phyloP scores from a whole-genome alignment of 768 basidiomycete genomes.

The Hygrophorus russula region DNA sequence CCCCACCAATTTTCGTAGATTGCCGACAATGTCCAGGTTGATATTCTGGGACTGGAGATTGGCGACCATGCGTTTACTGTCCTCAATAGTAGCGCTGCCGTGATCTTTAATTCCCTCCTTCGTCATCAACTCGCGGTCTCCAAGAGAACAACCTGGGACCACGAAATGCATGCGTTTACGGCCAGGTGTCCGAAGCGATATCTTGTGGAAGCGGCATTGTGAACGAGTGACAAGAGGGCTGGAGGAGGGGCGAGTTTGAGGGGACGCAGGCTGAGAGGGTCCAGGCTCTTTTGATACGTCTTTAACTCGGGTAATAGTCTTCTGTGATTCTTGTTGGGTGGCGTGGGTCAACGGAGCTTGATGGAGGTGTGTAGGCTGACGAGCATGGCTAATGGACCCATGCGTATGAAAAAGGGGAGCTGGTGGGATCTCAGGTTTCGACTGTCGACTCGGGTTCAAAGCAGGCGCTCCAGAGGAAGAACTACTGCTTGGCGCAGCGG shows the following conservation, averaged over 20 bases:
- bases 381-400: slow-evolving; percentile 9
- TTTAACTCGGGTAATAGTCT: slow-evolving; percentile 6
- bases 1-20: slow-evolving; percentile 51
- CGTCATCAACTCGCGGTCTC: slow-evolving; percentile 42
- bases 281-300: slow-evolving; percentile 5
- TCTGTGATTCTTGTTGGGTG: slow-evolving; percentile 9
- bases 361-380: background rate
- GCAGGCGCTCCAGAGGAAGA: slow-evolving; percentile 19
- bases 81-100: slow-evolving; percentile 42
- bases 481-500: slow-evolving; percentile 20
- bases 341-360: slow-evolving; percentile 13
- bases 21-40: slow-evolving; percentile 40
- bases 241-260: slow-evolving; percentile 12
- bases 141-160: slow-evolving; percentile 59
- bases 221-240: slow-evolving; percentile 54
- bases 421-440: slow-evolving; percentile 8
- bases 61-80: slow-evolving; percentile 33
- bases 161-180: slow-evolving; percentile 49
- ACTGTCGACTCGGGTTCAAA: slow-evolving; percentile 9
- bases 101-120: slow-evolving; percentile 53
- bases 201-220: slow-evolving; percentile 58
- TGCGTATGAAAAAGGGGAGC: slow-evolving; percentile 27
- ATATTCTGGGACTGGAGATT: slow-evolving; percentile 42
- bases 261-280: slow-evolving; percentile 10
- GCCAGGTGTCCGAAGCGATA: slow-evolving; percentile 47